Conservation (phyloP, 495 filamentous ascomycete species). For the Talaromyces liani region DNA sequence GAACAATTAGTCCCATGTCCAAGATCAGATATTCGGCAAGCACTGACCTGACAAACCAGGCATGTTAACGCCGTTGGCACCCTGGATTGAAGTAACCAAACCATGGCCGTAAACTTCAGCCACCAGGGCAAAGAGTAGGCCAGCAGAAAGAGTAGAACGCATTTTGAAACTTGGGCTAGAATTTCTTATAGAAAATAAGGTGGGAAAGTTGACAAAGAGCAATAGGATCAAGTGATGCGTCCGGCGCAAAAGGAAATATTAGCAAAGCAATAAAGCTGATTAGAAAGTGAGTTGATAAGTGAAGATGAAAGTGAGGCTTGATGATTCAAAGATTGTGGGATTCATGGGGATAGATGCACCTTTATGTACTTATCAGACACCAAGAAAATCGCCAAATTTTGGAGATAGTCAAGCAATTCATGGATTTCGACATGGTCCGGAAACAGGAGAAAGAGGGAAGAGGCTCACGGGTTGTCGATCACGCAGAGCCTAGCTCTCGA, state of each 20-base stretch:
- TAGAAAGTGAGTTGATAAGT: background rate
- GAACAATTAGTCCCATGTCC: background rate
- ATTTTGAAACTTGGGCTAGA: conserved; percentile 7
- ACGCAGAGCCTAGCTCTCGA: background rate
- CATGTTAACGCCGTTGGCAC: conserved; percentile 49
- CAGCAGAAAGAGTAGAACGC: background rate
- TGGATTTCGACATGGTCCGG: background rate
- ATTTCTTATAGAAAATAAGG: background rate
- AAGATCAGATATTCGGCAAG: background rate
- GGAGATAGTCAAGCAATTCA: too few species aligned
- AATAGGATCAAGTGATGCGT: background rate
- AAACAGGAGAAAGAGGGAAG: background rate
- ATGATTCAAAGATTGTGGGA: background rate
- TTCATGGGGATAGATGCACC: background rate
- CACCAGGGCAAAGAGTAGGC: conserved; percentile 9
- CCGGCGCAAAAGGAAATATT: background rate
- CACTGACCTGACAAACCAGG: conserved; percentile 36
- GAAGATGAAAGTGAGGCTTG: background rate
- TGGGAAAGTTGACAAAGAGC: background rate
- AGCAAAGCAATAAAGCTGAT: background rate
- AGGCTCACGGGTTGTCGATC: background rate
- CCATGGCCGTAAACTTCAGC: conserved; percentile 35
- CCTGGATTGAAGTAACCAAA: conserved; percentile 41
- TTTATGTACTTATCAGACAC: background rate
- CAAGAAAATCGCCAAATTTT: background rate